Evolutionary conservation across 2,329 filamentous ascomycete species (phyloP), one percentile per base, ranked within the genome.

Genomic region (Phyllosticta citriasiana): DNA sequence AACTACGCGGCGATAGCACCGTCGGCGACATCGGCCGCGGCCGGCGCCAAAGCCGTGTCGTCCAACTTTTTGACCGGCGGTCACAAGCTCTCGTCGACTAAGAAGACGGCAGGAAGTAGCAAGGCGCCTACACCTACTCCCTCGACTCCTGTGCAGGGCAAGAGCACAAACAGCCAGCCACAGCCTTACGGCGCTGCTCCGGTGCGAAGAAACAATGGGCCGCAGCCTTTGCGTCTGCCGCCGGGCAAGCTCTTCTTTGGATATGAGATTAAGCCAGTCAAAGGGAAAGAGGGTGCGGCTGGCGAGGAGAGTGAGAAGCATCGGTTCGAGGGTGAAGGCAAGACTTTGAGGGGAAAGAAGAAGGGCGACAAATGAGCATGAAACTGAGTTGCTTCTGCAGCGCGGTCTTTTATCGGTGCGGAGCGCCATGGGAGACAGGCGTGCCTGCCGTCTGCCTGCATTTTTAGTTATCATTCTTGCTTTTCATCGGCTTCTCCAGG

Each of bases 171-270:
- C 60, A 71, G 64, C 56, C 73, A 74, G 57, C 70, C 67, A 4
- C 71, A 82, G 64, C 51, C n/a, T 2, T 19, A 40, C 54, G 24
- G 25, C n/a, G 14, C 58, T 1, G 16, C 57, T 4, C 75, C 67
- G 7, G 69, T 68, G 26, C 73, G 76, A 3, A 77, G 83, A 64
- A 85, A 81, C 14, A 91, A 93, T 65, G 92, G 91, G 0, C 91
- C 93, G 0, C 89, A 94, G 71, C 91, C 93, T 3, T 81, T 99
- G 7, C 83, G 94, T 27, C 74, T 99, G 57, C 84, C 90, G 0
- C 88, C 89, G 0, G 94, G 94, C 68, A 96, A 97, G 75, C 80
- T 99, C 4, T 99, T 99, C 79, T 96, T 99, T 65, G 94, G 94
- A 2, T 99, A 97, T 70, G 88, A 96, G 69, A 83, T 96, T 71